Base-by-base conservation (phyloP, 768 basidiomycete genomes). In the Podaxis sp. region DNA sequence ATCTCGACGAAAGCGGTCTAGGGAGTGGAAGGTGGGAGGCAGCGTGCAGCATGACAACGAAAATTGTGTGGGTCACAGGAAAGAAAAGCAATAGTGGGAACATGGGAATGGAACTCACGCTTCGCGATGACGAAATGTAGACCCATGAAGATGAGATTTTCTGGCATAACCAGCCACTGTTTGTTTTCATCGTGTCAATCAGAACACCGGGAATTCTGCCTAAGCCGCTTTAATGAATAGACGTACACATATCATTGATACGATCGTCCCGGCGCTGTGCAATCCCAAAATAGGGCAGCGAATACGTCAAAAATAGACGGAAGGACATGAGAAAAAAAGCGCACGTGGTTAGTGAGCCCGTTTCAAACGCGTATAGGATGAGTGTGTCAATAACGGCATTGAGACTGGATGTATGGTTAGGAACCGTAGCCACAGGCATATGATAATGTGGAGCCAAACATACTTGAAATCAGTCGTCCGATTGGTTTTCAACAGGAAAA, bases 311-410 rank as follows among this genome's bases (percentile, higher is more conserved):
- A 10, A 51, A 26, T 20, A 46, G 20, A 28, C 17, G 56, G 20
- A 7, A 11, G n/a, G 22, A 40, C 20, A 2, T 13, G 10, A 51
- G 8, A n/a, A 24, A 26, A 49, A 17, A 48, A 30, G 56, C 69
- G 24, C 66, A 79, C 80, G 80, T 80, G n/a, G 84, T 84, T 20
- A 85, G 68, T 17, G 76, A 72, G 15, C 83, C 83, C 38, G 80
- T 84, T 67, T 85, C 84, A 60, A 84, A 82, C 0, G 82, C 75
- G 66, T 85, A 85, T 13, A 78, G 67, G 33, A 81, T 81, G 26
- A 84, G 71, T 1, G 77, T 69, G 50, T 83, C 76, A 56, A 85
- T 78, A 28, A 84, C 68, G 0, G 73, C 74, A 62, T 84, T 82
- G 58, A 84, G 61, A 56, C 82, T 84, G 50, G 46, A 55, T 41